Evolutionary conservation across 257 asterid species (phyloP).

Genomic region (Craterostigma plantagineum): DNA sequence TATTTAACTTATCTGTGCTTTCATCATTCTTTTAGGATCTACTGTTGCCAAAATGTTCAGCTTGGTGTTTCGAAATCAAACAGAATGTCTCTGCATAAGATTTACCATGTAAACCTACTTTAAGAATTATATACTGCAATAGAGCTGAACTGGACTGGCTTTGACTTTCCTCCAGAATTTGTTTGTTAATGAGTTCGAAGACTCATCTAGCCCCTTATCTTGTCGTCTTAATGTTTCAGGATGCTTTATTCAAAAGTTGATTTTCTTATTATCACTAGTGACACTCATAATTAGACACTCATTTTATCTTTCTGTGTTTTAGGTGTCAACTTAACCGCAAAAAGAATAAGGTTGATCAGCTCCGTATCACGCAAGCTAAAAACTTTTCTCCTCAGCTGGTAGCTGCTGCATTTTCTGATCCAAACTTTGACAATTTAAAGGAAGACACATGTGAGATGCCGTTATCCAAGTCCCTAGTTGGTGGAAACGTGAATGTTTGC

Average conservation of each 20-base stretch:
- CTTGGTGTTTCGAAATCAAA: no score
- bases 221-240: slow-evolving; percentile 1
- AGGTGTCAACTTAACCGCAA: slow-evolving; percentile 58
- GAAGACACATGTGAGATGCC: slow-evolving; percentile 60
- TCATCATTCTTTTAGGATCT: slow-evolving; percentile 2
- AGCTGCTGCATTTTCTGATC: slow-evolving; percentile 37
- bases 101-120: no score
- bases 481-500: slow-evolving; percentile 66
- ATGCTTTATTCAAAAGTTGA: neutral
- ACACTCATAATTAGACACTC: no score
- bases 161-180: no score
- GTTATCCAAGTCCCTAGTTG: slow-evolving; percentile 66
- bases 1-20: slow-evolving; percentile 14
- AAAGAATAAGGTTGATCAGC: slow-evolving; percentile 58
- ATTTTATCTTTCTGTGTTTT: slow-evolving; percentile 17
- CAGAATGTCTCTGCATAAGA: no score
- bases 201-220: slow-evolving; percentile 2
- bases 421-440: slow-evolving; percentile 40
- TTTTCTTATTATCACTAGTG: neutral
- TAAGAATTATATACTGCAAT: no score
- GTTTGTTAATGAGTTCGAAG: no score
- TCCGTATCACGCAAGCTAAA: slow-evolving; percentile 25
- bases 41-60: no score
- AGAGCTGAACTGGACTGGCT: no score
- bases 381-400: slow-evolving; percentile 30